Evolutionary conservation across 306 rosid genomes (phyloP), one percentile per base, ranked within the genome.

Genomic region (Neltuma alba): DNA sequence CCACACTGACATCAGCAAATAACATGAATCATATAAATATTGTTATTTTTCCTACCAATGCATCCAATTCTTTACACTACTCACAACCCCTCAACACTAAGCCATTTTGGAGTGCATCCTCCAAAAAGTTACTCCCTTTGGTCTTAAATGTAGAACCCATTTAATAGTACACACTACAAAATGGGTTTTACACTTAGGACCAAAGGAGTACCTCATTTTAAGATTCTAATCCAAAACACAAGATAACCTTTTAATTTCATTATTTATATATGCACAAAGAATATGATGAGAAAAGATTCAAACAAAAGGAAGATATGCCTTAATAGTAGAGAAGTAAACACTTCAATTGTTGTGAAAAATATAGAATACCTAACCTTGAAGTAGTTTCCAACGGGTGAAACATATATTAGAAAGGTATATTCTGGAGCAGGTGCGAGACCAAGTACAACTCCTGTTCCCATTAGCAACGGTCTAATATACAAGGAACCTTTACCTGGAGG

Each of bases 301-400:
- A 71, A 38, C 31, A 70, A 5, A 79, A 73, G 55, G 66, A 55
- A 33, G 64, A 50, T 55, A 72, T 65, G 71, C 41, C 42, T 28
- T 16, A 69, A 60, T 66, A 34, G 10, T 58, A 64, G 28, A 58
- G 34, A 72, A 73, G 45, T 45, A 9, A 25, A 41, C 36, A 69
- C 55, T 41, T 25, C 55, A 69, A 41, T 23, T 41, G n/a, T 14
- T 25, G 55, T 41, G 36, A 25, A 27, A 25, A 41, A 41, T 68
- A 25, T 41, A 55, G 42, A 47, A 73, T 9, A n/a, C 62, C 76
- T 80, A 78, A 91, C 99, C 99, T 93, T 93, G 80, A 91, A 91
- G 90, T 95, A 95, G 90, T 95, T 93, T 78, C 99, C 99, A 55
- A 95, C 99, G 25, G 99, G 98, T 23, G 99, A 93, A 87, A 95